Evolutionary conservation across 192 early-diverging fungal genomes (phyloP), one percentile per base, ranked within the genome.

Genomic region (Backusella psychrophila): DNA sequence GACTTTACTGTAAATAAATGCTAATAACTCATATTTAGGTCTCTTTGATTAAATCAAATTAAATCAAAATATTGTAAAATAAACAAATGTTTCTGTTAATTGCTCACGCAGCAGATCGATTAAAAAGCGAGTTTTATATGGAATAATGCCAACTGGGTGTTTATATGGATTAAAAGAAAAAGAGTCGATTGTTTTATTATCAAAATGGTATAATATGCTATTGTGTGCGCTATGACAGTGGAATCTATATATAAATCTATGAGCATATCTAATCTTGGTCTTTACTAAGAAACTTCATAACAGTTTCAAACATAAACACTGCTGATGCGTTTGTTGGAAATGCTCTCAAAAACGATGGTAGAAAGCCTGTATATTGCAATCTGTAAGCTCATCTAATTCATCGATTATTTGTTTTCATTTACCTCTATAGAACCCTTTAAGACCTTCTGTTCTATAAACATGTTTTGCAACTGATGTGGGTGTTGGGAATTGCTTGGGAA

Each of bases 321-420:
- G 95, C 96, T 29, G 93, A 93, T 41, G 95, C 96, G 75, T 99
- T 99, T 0, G 96, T 97, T 2, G 97, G 97, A 82, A 99, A 99
- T 3, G 94, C 90, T 35, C 97, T 89, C 36, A 99, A 86, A 66
- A 99, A 93, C 14, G 93, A 94, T 14, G 96, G 96, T 14, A 93
- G 69, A 79, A 97, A 97, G 29, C 97, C 88, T 87, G 39, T 6
- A n/a, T 59, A 66, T 63, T 23, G 69, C 36, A 23, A 63, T 29
- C 39, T 73, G 71, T 53, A 29, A 77, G 39, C 29, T 67, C 6
- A 38, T 19, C 11, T 23, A 1, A 26, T 19, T 26, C 17, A 21
- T 36, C 17, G 33, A n/a, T 72, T 21, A 0, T 66, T 17, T 17
- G 52, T 44, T 11, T 26, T 9, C 15, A 63, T 36, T 81, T 85